Evolutionary conservation across 202 grass and related monocot genomes (phyloP), one percentile per base, ranked within the genome.

Genomic region (Bolboschoenoplectus hybrid): DNA sequence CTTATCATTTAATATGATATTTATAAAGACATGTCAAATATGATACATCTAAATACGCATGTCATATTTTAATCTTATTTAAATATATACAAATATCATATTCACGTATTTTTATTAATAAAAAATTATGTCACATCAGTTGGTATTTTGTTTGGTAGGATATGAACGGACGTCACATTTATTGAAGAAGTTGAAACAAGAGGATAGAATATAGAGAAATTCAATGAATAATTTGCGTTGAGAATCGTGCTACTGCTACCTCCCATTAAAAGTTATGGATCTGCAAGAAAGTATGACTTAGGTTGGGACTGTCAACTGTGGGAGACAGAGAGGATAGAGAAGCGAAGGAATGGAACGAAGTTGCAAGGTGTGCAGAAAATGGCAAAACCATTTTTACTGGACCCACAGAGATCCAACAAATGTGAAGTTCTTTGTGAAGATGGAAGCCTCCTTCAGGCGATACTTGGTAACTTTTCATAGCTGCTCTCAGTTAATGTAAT

Each of bases 331-430:
- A 20, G 13, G 8, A 5, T 17, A 50, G 6, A 11, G 74, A 80
- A 49, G 19, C 17, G 43, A 51, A 67, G 19, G 8, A 38, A 70
- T 56, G 64, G 26, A n/a, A 19, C 36, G 86, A 9, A 57, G 41
- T 0, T 92, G 90, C 84, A 82, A 73, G 83, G 87, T 34, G 38
- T 94, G 92, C 84, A 71, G 34, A n/a, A 72, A 86, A 70, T 94
- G 89, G 89, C 86, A 84, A 57, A 85, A 88, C 9, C 90, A 94
- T 85, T 85, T n/a, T 82, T 87, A 81, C 85, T 60, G 80, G 88
- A 58, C 84, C 55, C 90, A 94, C 81, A 88, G 79, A 79, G 90
- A 79, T 74, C 47, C 52, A 11, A 68, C 4, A 73, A 88, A 82
- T 45, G 66, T 68, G 7, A 82, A 55, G 14, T 94, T 94, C 77